Evolutionary conservation across 257 asterid genomes (phyloP), one percentile per base, ranked within the genome.

Genomic region (Ehretia macrophylla): DNA sequence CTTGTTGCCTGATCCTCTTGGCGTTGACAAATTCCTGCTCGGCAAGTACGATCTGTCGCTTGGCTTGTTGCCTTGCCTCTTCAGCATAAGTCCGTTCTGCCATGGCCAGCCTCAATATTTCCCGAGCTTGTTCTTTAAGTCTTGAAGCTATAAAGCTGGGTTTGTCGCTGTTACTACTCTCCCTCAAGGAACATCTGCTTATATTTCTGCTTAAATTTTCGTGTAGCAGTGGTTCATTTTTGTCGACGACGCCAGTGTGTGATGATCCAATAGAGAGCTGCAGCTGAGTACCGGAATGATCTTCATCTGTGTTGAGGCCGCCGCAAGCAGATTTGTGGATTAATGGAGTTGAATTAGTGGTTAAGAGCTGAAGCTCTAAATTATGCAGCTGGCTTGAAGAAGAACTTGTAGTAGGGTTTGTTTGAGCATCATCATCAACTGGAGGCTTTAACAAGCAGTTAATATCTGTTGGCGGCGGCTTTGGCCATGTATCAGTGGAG

Each of bases 1-100:
- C 95, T 62, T 85, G 95, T 68, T 80, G 92, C 60, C 96, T 68
- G 14, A 91, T 83, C 17, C 86, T 77, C 68, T 88, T 91, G 1
- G 98, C 95, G 23, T 83, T 84, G 0, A 77, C 77, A 35, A 88
- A 83, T 46, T 91, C 96, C 56, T 63, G 68, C 82, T 91, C 98
- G 5, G 95, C 98, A 54, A 70, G 13, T 68, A 81, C 96, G 5
- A 84, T 75, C 73, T 85, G 96, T 38, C 90, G 62, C 75, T 71
- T 78, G 10, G 96, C 91, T 52, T 77, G 85, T 54, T 48, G 71
- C 63, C 95, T 75, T 2, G 95, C 87, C 59, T 83, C 95, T 63
- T 83, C 96, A 0, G 96, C 94, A 8, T 79, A 75, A 0, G 83
- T 84, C 37, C 75, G 85, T 72, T 91, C 96, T 0, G 87, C 82